These are phyloP conservation scores for Plectranthus barbatus DNA, from an alignment of 257 asterid species.

Conservation along the genomic window DNA sequence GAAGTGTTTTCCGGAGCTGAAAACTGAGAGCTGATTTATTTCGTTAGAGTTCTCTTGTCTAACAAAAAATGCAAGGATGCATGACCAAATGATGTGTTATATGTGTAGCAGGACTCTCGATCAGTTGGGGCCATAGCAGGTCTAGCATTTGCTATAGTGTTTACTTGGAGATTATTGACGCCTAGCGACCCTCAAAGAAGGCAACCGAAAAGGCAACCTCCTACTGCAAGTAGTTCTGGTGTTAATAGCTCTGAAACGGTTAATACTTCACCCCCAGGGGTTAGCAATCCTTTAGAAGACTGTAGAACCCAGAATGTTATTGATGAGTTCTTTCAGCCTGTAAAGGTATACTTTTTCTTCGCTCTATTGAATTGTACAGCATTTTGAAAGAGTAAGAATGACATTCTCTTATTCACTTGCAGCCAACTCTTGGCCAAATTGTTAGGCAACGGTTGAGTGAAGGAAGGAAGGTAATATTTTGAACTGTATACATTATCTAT, in stretches of 20 bases:
- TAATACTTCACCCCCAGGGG: slow-evolving; percentile 29
- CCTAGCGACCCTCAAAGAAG: slow-evolving; percentile 59
- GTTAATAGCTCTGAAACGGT: slow-evolving; percentile 29
- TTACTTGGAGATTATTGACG: slow-evolving; percentile 73
- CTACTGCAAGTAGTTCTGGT: slow-evolving; percentile 46
- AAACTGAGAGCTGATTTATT: not conserved
- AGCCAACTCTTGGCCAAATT: slow-evolving; percentile 82
- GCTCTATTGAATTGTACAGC: not conserved
- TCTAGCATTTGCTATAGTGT: slow-evolving; percentile 66
- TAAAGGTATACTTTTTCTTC: slow-evolving; percentile 35
- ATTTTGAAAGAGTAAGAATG: not conserved
- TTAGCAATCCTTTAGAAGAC: slow-evolving; percentile 46
- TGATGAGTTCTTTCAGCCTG: slow-evolving; percentile 80
- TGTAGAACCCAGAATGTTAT: slow-evolving; percentile 64
- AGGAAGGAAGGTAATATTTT: slow-evolving; percentile 84
- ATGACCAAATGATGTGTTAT: not conserved
- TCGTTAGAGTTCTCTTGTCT: not conserved
- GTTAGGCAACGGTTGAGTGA: slow-evolving; percentile 81
- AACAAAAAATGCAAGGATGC: not conserved
- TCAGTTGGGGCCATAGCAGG: slow-evolving; percentile 83
- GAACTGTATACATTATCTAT: not conserved
- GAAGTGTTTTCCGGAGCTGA: not conserved
- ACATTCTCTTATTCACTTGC: slow-evolving; percentile 22
- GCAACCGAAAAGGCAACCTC: slow-evolving; percentile 55
- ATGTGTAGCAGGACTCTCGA: slow-evolving; percentile 54